phyloP scores from a whole-genome alignment of 2,329 filamentous ascomycete species.

The Tolypocladium album region DNA sequence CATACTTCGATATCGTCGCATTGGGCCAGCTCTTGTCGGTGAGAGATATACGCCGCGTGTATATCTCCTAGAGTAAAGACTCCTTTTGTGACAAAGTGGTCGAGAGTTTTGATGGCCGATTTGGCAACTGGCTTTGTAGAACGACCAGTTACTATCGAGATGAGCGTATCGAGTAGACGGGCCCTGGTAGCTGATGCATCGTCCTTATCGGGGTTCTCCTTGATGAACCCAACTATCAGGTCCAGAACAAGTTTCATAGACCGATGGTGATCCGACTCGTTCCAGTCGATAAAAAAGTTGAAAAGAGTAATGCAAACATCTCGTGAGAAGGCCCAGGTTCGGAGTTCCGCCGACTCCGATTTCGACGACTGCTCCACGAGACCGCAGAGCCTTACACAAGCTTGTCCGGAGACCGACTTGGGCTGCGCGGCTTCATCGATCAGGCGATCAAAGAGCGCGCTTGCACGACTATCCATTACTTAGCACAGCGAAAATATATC shows the following conservation, averaged over 20 bases:
- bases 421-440: conserved; percentile 40
- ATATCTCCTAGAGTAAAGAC: conserved; percentile 40
- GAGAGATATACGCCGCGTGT: conserved; percentile 28
- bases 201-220: conserved; percentile 34
- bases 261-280: conserved; percentile 53
- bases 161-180: conserved; percentile 36
- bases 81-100: conserved; percentile 53
- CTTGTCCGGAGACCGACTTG: conserved; percentile 43
- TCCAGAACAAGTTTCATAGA: conserved; percentile 54
- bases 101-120: conserved; percentile 56
- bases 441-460: conserved; percentile 35
- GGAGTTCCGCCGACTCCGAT: conserved; percentile 31
- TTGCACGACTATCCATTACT: conserved; percentile 15
- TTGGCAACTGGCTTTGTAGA: conserved; percentile 56
- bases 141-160: conserved; percentile 49
- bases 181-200: conserved; percentile 27
- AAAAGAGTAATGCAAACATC: conserved; percentile 40
- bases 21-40: conserved; percentile 16
- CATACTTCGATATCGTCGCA: conserved; percentile 24
- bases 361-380: conserved; percentile 50
- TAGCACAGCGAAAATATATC: not conserved
- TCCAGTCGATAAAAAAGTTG: conserved; percentile 56
- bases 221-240: conserved; percentile 39
- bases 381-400: conserved; percentile 47
- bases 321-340: conserved; percentile 39